These are phyloP conservation scores for Kwoniella bestiolae DNA, from an alignment of 768 basidiomycete genomes.

Conservation along the genomic window DNA sequence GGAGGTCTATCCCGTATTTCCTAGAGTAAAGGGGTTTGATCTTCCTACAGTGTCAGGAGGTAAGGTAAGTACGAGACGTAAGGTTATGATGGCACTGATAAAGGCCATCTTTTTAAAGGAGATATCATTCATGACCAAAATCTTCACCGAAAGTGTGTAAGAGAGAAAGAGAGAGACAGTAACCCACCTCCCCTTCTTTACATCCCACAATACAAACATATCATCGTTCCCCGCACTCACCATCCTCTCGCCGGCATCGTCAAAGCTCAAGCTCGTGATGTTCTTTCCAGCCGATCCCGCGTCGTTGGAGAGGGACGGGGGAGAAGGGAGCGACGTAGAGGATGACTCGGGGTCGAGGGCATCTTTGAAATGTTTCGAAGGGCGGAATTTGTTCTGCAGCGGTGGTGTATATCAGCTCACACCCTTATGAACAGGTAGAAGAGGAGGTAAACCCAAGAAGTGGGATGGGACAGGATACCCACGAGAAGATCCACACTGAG, in stretches of 20 bases:
- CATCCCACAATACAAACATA: constrained; percentile 84
- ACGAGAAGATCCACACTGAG: background rate
- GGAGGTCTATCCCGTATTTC: constrained; percentile 94
- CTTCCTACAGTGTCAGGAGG: constrained; percentile 59
- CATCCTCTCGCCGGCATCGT: constrained; percentile 83
- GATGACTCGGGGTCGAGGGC: constrained; percentile 20
- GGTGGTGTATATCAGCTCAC: no score
- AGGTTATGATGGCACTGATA: no score
- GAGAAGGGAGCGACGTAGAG: background rate
- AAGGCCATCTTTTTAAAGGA: no score
- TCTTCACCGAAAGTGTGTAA: no score
- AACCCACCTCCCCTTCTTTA: constrained; percentile 91
- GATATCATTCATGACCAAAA: no score
- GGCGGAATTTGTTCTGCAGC: constrained; percentile 18
- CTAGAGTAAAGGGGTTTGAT: constrained; percentile 82
- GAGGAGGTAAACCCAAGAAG: no score
- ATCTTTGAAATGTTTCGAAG: constrained; percentile 28
- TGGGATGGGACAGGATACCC: background rate
- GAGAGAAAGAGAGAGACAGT: background rate
- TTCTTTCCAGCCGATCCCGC: background rate
- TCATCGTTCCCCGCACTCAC: constrained; percentile 92
- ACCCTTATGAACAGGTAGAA: no score
- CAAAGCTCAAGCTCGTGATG: constrained; percentile 84
- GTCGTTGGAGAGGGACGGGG: no score
- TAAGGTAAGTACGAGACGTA: no score